Conservation (phyloP, 2,329 filamentous ascomycete genomes). For the Arachnopeziza araneosa region DNA sequence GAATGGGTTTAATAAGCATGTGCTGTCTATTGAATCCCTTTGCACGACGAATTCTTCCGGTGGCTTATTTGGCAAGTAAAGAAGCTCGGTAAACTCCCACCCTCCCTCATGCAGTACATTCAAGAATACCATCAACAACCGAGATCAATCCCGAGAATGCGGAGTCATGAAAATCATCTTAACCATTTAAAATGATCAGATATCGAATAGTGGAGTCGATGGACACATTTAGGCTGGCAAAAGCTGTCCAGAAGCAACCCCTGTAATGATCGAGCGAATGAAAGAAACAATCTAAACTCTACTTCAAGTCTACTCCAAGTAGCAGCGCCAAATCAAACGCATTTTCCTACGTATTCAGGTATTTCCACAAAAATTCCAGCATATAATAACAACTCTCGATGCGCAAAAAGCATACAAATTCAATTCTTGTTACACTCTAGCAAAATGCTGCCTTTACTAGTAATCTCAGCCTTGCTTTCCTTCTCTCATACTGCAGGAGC, state of each 20-base stretch:
- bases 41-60: neutral
- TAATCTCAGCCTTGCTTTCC: neutral
- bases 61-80: neutral
- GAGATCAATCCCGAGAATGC: neutral
- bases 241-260: neutral
- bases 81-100: neutral
- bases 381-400: too few relatives aligned
- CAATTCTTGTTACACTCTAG: neutral
- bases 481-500: neutral
- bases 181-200: neutral
- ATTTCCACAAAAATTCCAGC: too few relatives aligned
- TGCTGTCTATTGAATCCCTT: too few relatives aligned
- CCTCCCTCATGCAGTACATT: neutral
- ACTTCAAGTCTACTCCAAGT: neutral
- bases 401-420: too few relatives aligned
- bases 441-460: neutral
- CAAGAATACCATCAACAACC: neutral
- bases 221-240: neutral
- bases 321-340: neutral
- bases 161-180: neutral
- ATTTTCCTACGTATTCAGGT: too few relatives aligned
- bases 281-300: neutral
- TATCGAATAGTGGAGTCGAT: neutral
- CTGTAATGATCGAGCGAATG: neutral
- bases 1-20: too few relatives aligned